Evolutionary conservation across 1,139 yeast species (phyloP).

Genomic region (Magnusiomyces sp.): DNA sequence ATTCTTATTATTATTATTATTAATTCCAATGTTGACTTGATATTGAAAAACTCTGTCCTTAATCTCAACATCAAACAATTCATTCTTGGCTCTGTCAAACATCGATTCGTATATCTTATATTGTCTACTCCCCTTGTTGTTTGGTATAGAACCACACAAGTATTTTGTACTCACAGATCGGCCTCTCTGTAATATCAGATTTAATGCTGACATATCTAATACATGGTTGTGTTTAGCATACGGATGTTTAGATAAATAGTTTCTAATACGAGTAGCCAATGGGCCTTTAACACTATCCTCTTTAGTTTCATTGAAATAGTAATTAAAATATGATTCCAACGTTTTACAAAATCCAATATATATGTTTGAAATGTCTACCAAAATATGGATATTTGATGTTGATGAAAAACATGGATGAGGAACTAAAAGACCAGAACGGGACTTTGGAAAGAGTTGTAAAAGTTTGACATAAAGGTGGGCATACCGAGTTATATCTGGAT

Average conservation of each 20-base stretch:
- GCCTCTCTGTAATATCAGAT: conserved; percentile 19
- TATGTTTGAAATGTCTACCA: conserved; percentile 23
- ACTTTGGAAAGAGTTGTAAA: conserved; percentile 17
- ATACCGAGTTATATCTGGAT: conserved; percentile 8
- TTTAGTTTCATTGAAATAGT: neutral
- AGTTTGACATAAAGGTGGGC: conserved; percentile 11
- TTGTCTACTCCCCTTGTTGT: neutral
- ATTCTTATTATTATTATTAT: neutral
- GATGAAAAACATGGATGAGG: conserved; percentile 3
- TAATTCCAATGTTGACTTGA: neutral
- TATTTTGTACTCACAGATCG: conserved; percentile 12
- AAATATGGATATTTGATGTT: conserved; percentile 13
- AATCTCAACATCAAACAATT: conserved; percentile 8
- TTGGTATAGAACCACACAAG: conserved; percentile 9
- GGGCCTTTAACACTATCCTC: neutral
- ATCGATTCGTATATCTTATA: conserved; percentile 7
- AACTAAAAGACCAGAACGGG: conserved; percentile 18
- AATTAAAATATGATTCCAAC: conserved; percentile 1
- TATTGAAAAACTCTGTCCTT: conserved; percentile 8
- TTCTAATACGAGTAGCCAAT: neutral
- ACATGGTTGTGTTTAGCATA: neutral
- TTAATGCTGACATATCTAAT: conserved; percentile 16
- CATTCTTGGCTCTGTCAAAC: conserved; percentile 7
- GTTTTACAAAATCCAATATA: conserved; percentile 14
- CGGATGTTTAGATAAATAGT: neutral